A percentile compares a stretch with the other conserved stretches of the same genome.
Evolutionary conservation across 331 rosid species (phyloP).

Genomic region (Spiraea crenata): DNA sequence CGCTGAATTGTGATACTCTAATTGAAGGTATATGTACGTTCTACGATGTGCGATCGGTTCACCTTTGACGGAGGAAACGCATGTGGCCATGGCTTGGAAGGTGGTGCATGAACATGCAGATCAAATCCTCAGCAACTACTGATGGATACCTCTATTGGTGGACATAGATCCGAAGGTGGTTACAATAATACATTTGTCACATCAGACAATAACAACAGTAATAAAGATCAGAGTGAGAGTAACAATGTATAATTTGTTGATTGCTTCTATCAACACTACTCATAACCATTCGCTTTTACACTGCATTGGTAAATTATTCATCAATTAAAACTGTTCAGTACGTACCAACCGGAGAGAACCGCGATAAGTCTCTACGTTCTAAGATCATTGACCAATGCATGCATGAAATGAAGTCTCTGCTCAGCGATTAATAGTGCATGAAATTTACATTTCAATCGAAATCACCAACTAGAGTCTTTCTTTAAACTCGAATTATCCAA

Average conservation of each 20-base stretch:
- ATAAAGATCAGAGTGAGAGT: no score
- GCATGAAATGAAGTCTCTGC: not conserved
- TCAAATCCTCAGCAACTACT: not conserved
- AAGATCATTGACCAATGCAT: not conserved
- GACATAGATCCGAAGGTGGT: no score
- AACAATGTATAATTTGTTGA: no score
- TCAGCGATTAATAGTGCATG: not conserved
- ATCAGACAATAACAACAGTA: no score
- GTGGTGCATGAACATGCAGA: constrained; percentile 24
- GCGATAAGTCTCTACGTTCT: no score
- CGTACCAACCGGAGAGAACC: no score
- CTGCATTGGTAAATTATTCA: no score
- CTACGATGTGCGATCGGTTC: constrained; percentile 25
- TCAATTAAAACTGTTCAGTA: no score
- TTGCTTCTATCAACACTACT: no score
- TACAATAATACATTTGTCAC: no score
- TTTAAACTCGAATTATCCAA: not conserved
- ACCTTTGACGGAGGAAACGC: constrained; percentile 27
- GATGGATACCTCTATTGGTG: no score
- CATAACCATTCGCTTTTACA: no score
- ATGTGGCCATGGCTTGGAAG: constrained; percentile 26
- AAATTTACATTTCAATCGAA: constrained; percentile 4
- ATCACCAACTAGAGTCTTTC: not conserved
- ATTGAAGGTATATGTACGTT: constrained; percentile 25
- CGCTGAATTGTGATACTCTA: not conserved